Evolutionary conservation across 1,139 yeast genomes (phyloP).

Genomic region (Pichia kudriavzevii): DNA sequence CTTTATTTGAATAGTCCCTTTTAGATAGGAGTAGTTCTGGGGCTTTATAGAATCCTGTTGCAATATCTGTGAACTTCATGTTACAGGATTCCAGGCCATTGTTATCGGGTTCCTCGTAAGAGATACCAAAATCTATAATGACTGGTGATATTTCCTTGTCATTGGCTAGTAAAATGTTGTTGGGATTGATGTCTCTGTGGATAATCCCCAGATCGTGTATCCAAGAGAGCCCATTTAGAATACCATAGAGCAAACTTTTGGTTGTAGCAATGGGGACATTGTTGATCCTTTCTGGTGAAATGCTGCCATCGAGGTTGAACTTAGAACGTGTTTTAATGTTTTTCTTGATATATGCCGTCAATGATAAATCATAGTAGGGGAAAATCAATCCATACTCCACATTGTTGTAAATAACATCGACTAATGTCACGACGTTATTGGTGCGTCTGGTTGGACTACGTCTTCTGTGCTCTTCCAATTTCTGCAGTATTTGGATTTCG

Average conservation of each 20-base stretch:
- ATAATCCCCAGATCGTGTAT: conserved; percentile 58
- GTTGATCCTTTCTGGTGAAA: conserved; percentile 21
- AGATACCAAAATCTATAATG: conserved; percentile 75
- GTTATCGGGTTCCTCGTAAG: conserved; percentile 36
- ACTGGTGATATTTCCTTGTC: conserved; percentile 26
- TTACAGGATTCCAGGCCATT: conserved; percentile 39
- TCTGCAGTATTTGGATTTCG: conserved; percentile 33
- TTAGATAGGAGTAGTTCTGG: conserved; percentile 77
- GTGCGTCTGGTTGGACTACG: background rate
- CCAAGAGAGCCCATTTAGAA: conserved; percentile 43
- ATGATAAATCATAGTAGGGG: conserved; percentile 33
- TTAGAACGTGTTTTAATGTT: conserved; percentile 27
- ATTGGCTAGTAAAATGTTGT: conserved; percentile 50
- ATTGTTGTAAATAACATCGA: conserved; percentile 28
- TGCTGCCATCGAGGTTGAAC: conserved; percentile 17
- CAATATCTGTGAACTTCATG: conserved; percentile 59
- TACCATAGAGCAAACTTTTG: conserved; percentile 32
- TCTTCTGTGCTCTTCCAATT: conserved; percentile 19
- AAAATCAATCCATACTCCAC: conserved; percentile 36
- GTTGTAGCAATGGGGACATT: conserved; percentile 25
- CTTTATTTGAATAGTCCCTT: conserved; percentile 47
- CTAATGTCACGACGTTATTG: conserved; percentile 25
- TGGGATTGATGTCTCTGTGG: conserved; percentile 84
- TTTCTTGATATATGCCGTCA: conserved; percentile 29
- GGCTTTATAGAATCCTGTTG: conserved; percentile 73